Evolutionary conservation across 1,284 basidiomycete genomes (phyloP), one percentile per base, ranked within the genome.

Genomic region (Leccinum huronense): DNA sequence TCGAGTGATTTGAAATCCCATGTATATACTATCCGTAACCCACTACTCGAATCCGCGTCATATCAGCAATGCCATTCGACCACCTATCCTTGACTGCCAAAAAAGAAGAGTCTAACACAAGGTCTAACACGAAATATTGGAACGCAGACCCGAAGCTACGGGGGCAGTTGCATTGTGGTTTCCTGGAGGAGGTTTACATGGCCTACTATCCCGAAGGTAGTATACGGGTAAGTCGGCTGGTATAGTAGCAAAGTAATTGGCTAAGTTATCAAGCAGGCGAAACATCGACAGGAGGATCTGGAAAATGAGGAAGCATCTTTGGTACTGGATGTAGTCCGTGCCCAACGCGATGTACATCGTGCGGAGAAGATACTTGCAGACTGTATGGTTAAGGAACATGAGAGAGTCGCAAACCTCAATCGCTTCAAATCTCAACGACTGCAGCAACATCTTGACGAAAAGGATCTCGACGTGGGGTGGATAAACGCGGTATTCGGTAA

Each of bases 261-360:
- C 53, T 54, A 54, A 54, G 53, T 14, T 11, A 54, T 54, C 27
- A 30, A 54, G 53, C 27, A 54, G 53, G 10, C 53, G 14, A 54
- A 27, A 54, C 27, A 30, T 54, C 23, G 13, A 38, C 36, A 14
- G 53, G 45, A 54, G 53, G 27, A 30, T 54, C 11, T 54, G 23
- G 53, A 54, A 54, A 54, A 54, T 54, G 53, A 54, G 27, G 27
- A 54, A 54, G 53, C 53, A 30, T 54, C 19, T 54, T 54, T 54
- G 53, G 53, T 54, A 9, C 27, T 54, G 53, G 53, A 54, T 11
- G 27, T 54, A 54, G 53, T 54, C 53, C 14, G 53, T 31, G 53
- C 53, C 14, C 53, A 54, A 54, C 53, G 27, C 19, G 53, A 54
- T 54, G 53, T 54, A 23, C 53, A 54, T 54, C 53, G 23, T 54